These are phyloP conservation scores for Ensete ventricosum DNA, from an alignment of 176 grass and related monocot species.

Conservation along the genomic window DNA sequence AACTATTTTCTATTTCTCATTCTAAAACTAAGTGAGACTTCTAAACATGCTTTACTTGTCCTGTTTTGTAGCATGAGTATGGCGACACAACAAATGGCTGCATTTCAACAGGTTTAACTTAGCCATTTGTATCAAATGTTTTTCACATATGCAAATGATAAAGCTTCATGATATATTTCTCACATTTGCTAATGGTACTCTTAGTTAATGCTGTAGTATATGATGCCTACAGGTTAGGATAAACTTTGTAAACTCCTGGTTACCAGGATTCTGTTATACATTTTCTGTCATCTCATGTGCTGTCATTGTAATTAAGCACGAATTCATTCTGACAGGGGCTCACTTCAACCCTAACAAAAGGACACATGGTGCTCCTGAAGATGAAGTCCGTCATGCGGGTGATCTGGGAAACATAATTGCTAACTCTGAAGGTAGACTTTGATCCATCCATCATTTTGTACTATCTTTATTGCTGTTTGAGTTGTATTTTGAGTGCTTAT, in stretches of 20 bases:
- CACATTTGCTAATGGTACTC: no score
- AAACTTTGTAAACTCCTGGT: background rate
- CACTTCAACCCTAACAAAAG: conserved; percentile 75
- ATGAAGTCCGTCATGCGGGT: conserved; percentile 32
- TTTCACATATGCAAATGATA: background rate
- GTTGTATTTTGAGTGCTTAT: conserved; percentile 1
- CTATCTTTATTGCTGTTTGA: background rate
- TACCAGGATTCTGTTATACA: background rate
- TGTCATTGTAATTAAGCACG: background rate
- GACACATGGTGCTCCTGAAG: conserved; percentile 77
- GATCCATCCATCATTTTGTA: background rate
- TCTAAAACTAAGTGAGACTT: background rate
- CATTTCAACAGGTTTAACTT: conserved; percentile 69
- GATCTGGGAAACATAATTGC: conserved; percentile 74
- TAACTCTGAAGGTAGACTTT: conserved; percentile 61
- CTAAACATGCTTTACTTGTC: background rate
- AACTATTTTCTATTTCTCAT: background rate
- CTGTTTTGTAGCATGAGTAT: conserved; percentile 57
- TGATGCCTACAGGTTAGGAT: background rate
- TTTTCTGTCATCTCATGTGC: background rate
- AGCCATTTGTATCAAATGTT: background rate
- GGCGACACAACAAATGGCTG: conserved; percentile 89
- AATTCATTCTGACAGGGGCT: conserved; percentile 35
- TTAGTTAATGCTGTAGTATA: background rate
- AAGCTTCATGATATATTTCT: no score